Percentiles rank a stretch among this genome's conserved stretches.
Evolutionary conservation across 169 alveolate genomes (phyloP).

Genomic region (Ichthyophthirius multifiliis): DNA sequence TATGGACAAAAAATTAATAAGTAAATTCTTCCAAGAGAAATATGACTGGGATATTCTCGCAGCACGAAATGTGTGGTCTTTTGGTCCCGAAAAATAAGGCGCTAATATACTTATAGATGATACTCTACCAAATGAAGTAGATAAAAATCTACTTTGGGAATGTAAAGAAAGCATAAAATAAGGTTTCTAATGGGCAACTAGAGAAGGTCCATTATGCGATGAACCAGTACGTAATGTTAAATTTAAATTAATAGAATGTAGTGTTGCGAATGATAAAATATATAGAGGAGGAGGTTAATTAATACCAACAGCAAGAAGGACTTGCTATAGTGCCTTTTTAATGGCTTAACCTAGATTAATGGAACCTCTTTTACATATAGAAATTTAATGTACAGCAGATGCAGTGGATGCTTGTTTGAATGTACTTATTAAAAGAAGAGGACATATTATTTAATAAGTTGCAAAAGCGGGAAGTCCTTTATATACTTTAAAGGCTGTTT

Average conservation of each 20-base stretch:
- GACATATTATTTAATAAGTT: slow-evolving; percentile 66
- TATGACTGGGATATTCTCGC: slow-evolving; percentile 96
- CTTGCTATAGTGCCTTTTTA: slow-evolving; percentile 97
- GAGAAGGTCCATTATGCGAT: slow-evolving; percentile 99
- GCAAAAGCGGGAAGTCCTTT: slow-evolving; percentile 86
- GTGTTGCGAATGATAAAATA: slow-evolving; percentile 75
- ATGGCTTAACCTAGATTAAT: slow-evolving; percentile 97
- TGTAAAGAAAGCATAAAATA: slow-evolving; percentile 88
- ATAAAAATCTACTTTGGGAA: slow-evolving; percentile 67
- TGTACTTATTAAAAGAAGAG: slow-evolving; percentile 88
- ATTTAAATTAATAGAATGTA: slow-evolving; percentile 56
- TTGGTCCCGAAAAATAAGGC: slow-evolving; percentile 94
- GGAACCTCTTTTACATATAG: slow-evolving; percentile 97
- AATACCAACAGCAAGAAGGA: slow-evolving; percentile 97
- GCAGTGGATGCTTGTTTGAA: slow-evolving; percentile 95
- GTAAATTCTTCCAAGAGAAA: slow-evolving; percentile 77
- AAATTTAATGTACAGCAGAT: slow-evolving; percentile 96
- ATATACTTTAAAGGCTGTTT: slow-evolving; percentile 92
- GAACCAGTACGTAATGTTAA: slow-evolving; percentile 89
- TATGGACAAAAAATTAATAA: slow-evolving; percentile 26
- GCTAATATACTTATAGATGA: slow-evolving; percentile 96
- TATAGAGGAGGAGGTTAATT: slow-evolving; percentile 97
- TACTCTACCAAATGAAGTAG: slow-evolving; percentile 93
- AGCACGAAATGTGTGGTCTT: slow-evolving; percentile 97
- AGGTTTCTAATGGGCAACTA: slow-evolving; percentile 99